Conservation (phyloP, 78 protist genomes). For the Dictyostelium discoideum region dicty_2.7 NC_007091.3:2277001-2277500, state of each 20-base stretch:
- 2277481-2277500: neutral
- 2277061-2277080: neutral
- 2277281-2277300: neutral
- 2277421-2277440: neutral
- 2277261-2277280: neutral
- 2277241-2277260: too few species aligned
- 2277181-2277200: neutral
- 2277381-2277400: neutral
- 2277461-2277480: neutral
- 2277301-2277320: neutral
- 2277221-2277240: too few species aligned
- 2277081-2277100: neutral
- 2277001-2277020: neutral
- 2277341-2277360: neutral
- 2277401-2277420: neutral
- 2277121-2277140: too few species aligned
- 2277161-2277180: neutral
- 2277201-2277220: neutral
- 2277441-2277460: neutral
- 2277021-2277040: neutral
- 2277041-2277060: neutral
- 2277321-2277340: neutral
- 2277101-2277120: neutral
- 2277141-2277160: too few species aligned
- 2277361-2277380: neutral